Base-by-base conservation (phyloP, 768 basidiomycete species). In the Mycena vulgaris region DNA sequence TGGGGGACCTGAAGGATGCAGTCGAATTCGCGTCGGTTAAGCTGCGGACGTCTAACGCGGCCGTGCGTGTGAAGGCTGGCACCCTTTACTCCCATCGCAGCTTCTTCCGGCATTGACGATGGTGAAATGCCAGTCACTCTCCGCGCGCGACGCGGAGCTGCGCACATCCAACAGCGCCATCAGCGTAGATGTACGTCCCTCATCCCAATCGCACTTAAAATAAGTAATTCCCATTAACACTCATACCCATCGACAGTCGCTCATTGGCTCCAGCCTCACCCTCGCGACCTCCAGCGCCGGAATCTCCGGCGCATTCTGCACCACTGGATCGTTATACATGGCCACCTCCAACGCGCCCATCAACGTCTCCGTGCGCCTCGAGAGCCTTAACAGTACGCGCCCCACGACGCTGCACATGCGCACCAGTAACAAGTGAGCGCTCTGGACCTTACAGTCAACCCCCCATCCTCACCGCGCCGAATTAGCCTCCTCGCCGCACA, bases 301-400 rank as follows among this genome's bases (percentile, higher is more conserved):
- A 13, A 84, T 87, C 56, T 67, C 65, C 1, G 86, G 86, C 13
- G 69, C 66, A 21, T 84, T 80, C 76, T 78, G 77, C 48, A 72
- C 74, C 21, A 70, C 74, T 21, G 73, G 76, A 68, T 72, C 7
- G 76, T 87, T 17, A 45, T n/a, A 42, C 13, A 67, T 87, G 30
- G 28, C 47, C 21, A 82, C 81, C 25, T 59, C 76, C 19, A 84
- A 84, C 70, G 78, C 73, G 25, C 33, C 5, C 48, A 39, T 39
- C 39, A 16, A 39, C 39, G 39, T 39, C 10, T 68, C 66, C 49
- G 31, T 25, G 17, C 9, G 68, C 30, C 40, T 59, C 14, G 61
- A 62, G 10, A 39, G 23, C 1, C 35, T 62, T 27, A 21, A 5
- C 58, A 58, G 65, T 42, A 3, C 25, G n/a, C 9, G 52, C 70